phyloP scores from a whole-genome alignment of 1,284 basidiomycete species.

The Ganoderma meredithae region DNA sequence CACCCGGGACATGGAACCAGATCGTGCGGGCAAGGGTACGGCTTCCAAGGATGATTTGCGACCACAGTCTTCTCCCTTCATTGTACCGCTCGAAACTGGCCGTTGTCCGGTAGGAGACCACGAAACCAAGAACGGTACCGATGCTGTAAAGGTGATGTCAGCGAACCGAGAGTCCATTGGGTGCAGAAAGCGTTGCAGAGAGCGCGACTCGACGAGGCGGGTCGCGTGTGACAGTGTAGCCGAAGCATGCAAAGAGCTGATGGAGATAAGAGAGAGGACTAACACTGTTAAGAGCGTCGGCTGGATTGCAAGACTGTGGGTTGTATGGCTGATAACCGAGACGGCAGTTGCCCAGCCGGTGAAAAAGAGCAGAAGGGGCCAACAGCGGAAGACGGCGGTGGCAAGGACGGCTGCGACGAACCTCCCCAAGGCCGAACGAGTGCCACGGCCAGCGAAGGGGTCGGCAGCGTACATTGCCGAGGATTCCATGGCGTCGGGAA shows the following conservation, averaged over 20 bases:
- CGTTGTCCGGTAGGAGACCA: constrained; percentile 74
- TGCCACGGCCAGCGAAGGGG: constrained; percentile 29
- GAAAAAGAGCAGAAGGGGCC: constrained; percentile 72
- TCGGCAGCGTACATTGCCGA: constrained; percentile 36
- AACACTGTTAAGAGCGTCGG: constrained; percentile 69
- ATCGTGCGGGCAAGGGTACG: constrained; percentile 63
- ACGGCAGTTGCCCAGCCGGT: constrained; percentile 64
- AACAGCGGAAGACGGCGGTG: constrained; percentile 70
- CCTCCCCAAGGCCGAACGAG: constrained; percentile 24
- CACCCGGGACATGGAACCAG: constrained; percentile 73
- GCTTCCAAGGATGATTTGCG: constrained; percentile 66
- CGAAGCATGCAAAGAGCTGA: neutral
- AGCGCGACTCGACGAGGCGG: neutral
- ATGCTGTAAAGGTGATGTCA: constrained; percentile 45
- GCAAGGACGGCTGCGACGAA: constrained; percentile 61
- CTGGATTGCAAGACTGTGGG: constrained; percentile 53
- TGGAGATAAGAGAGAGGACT: constrained; percentile 32
- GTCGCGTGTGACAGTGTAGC: constrained; percentile 1
- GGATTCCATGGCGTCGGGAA: constrained; percentile 30
- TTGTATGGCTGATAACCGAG: constrained; percentile 56
- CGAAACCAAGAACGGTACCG: constrained; percentile 72
- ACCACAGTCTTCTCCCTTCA: constrained; percentile 76
- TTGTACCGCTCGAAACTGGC: constrained; percentile 81
- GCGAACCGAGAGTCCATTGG: neutral
- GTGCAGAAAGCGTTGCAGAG: constrained; percentile 6